phyloP scores from a whole-genome alignment of 306 rosid species.

The Quercus robur region DNA sequence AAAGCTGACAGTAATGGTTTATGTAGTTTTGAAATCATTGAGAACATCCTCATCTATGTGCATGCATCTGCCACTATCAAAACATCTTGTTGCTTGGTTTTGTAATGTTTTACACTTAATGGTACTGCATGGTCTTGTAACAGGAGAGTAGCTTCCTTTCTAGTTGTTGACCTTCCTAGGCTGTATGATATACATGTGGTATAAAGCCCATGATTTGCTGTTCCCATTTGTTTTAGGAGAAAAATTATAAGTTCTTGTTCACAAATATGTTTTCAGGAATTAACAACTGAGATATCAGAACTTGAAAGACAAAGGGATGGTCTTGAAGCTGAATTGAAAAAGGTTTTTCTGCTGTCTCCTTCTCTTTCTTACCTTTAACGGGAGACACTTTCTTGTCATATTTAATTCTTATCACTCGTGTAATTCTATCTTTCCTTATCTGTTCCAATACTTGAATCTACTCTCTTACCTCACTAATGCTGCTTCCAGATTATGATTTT shows the following conservation, averaged over 20 bases:
- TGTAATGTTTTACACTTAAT: not conserved
- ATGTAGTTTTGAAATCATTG: not conserved
- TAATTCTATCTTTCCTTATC: not conserved
- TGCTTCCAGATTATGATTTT: not conserved
- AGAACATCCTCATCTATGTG: not conserved
- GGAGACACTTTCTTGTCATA: not conserved
- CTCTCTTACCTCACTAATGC: not conserved
- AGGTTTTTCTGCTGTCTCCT: conserved; percentile 39
- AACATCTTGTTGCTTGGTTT: not conserved
- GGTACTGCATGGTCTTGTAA: not conserved
- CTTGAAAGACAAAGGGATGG: conserved; percentile 80
- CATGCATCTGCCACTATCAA: not conserved
- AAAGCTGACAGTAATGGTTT: not conserved
- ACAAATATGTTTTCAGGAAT: conserved; percentile 52
- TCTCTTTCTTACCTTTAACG: not conserved
- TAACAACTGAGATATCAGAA: conserved; percentile 69
- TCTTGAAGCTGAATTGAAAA: conserved; percentile 83
- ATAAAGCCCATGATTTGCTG: conserved; percentile 12
- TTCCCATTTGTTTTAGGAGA: conserved; percentile 19
- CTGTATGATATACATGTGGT: not conserved
- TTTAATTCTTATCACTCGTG: not conserved
- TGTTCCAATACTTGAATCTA: not conserved
- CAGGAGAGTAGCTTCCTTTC: conserved; percentile 2
- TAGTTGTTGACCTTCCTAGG: not conserved
- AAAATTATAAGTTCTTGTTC: conserved; percentile 16